Percentiles rank a stretch among this genome's conserved stretches.
Evolutionary conservation across 2,329 filamentous ascomycete species (phyloP).

Genomic region (Aspergillus phoenicis): DNA sequence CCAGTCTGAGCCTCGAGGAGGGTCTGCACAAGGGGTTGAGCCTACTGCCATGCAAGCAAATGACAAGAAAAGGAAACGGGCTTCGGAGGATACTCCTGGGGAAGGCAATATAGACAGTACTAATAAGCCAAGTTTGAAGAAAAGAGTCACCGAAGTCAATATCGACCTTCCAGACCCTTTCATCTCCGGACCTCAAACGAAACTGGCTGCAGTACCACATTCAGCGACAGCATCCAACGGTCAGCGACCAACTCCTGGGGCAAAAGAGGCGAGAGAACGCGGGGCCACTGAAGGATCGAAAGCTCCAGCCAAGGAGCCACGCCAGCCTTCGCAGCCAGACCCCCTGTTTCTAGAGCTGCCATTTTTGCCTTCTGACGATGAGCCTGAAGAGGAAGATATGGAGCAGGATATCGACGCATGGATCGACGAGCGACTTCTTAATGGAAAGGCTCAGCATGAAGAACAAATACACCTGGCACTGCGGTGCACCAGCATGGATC

Average conservation of each 20-base stretch:
- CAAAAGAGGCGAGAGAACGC: background rate
- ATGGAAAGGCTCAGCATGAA: constrained; percentile 32
- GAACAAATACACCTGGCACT: constrained; percentile 39
- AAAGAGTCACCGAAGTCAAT: background rate
- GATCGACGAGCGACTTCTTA: constrained; percentile 40
- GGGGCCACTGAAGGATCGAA: background rate
- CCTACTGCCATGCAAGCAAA: background rate
- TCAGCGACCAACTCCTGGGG: background rate
- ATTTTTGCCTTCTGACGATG: constrained; percentile 28
- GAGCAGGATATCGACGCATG: constrained; percentile 41
- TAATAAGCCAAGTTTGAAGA: background rate
- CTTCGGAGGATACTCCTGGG: constrained; percentile 2
- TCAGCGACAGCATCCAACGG: background rate
- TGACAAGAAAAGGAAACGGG: constrained; percentile 29
- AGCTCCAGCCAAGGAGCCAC: constrained; percentile 4
- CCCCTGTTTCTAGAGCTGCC: constrained; percentile 34
- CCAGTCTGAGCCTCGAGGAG: background rate
- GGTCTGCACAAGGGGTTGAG: constrained; percentile 7
- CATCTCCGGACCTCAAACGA: background rate
- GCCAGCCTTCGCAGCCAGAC: constrained; percentile 20
- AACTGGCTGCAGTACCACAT: background rate
- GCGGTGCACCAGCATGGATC: constrained; percentile 45
- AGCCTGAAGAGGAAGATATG: constrained; percentile 16
- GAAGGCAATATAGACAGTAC: background rate
- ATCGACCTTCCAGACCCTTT: background rate